Evolutionary conservation across 164 flowering plant genomes (phyloP).

Genomic region (Vitis riparia): DNA sequence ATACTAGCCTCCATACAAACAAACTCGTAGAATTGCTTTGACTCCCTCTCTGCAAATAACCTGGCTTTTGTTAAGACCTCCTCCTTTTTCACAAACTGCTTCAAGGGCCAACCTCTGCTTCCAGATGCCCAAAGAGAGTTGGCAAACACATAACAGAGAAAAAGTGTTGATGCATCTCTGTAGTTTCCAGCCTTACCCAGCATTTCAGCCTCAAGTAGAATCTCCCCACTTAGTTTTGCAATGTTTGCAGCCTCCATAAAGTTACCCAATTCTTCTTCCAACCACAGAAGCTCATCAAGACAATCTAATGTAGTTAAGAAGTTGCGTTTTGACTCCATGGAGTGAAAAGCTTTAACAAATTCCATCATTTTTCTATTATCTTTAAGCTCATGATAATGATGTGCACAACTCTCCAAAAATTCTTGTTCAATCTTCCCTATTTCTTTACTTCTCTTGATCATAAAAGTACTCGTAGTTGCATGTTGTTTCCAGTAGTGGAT

Average conservation of each 20-base stretch:
- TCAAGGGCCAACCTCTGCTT: slow-evolving; percentile 59
- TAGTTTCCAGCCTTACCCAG: slow-evolving; percentile 42
- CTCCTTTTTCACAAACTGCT: slow-evolving; percentile 33
- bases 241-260: slow-evolving; percentile 55
- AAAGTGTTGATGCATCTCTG: slow-evolving; percentile 37
- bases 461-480: slow-evolving; percentile 13
- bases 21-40: slow-evolving; percentile 24
- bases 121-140: slow-evolving; percentile 45
- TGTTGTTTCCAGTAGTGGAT: slow-evolving; percentile 47
- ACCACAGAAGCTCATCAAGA: slow-evolving; percentile 43
- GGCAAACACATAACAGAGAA: slow-evolving; percentile 39
- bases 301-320: slow-evolving; percentile 32
- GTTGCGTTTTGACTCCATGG: slow-evolving; percentile 31
- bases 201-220: slow-evolving; percentile 47
- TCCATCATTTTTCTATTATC: slow-evolving; percentile 46
- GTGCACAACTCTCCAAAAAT: slow-evolving; percentile 50
- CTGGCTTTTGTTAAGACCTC: slow-evolving; percentile 42
- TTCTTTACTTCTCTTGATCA: slow-evolving; percentile 11
- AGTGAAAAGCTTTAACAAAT: slow-evolving; percentile 38
- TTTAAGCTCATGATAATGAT: slow-evolving; percentile 34
- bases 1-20: slow-evolving; percentile 35
- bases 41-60: slow-evolving; percentile 24
- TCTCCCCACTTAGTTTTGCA: slow-evolving; percentile 45
- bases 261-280: slow-evolving; percentile 54
- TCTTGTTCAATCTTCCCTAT: slow-evolving; percentile 32